Evolutionary conservation across 768 basidiomycete species (phyloP), one percentile per base, ranked within the genome.

Genomic region (Kwoniella dejecticola): DNA sequence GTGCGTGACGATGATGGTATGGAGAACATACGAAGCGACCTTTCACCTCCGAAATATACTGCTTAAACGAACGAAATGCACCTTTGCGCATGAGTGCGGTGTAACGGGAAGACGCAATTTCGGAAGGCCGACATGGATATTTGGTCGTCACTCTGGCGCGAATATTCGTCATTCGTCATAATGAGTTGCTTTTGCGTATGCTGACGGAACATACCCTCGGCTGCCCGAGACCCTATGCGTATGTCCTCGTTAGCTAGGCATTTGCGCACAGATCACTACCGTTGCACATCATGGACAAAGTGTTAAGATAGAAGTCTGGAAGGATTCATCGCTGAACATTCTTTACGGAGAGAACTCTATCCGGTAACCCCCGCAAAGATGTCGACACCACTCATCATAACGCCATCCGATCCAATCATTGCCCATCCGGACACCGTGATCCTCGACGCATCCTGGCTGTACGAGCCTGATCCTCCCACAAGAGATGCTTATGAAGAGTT

Each of bases 391-490:
- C 55, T 57, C 38, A 47, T 47, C 55, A 47, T 56, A 40, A 12
- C 27, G 3, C 55, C 55, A 6, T 23, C 55, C 11, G 55, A 57
- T 31, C 55, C 55, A 3, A 33, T 57, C 44, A 21, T 57, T 19
- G 21, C 55, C 30, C 41, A 71, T 62, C 30, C 60, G 4, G 58
- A 63, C 3, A 67, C 64, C 11, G 52, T 77, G 88, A 64, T 81
- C 88, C 58, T 81, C 33, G 95, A 98, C 73, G 86, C 87, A 21
- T 87, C 86, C 48, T 97, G 93, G 94, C 88, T 57, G 4, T 57
- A 89, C 77, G 95, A 96, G 95, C 94, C 94, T 45, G 89, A 87
- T 77, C 84, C 88, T 29, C 82, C 86, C 23, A 31, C 55, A 1
- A 85, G 92, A 60, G 85, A 85, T 52, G 83, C 88, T 2, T 78